Evolutionary conservation across 352 stramenopile species (phyloP).

Genomic region (Globisporangium apiculatum): DNA sequence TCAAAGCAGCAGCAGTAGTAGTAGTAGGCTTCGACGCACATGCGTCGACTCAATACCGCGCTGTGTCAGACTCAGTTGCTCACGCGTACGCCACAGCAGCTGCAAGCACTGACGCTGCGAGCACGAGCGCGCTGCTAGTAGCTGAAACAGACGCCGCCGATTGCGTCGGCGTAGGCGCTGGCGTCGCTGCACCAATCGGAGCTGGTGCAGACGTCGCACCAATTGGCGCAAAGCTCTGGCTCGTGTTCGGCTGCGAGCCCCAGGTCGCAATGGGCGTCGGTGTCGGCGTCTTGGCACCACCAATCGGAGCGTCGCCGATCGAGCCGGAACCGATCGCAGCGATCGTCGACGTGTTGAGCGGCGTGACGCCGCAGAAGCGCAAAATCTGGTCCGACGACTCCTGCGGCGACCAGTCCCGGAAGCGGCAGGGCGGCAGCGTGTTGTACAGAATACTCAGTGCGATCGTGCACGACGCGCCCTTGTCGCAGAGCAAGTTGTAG

Average conservation of each 20-base stretch:
- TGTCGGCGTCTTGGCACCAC: constrained; percentile 4
- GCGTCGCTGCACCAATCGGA: constrained; percentile 15
- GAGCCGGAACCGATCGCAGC: constrained; percentile 5
- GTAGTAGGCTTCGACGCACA: too few relatives aligned
- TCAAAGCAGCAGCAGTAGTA: too few relatives aligned
- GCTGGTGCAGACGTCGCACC: constrained; percentile 27
- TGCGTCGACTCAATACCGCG: too few relatives aligned
- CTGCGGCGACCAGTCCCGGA: constrained; percentile 42
- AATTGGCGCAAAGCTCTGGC: constrained; percentile 26
- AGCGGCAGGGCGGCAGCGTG: constrained; percentile 50
- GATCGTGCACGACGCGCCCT: constrained; percentile 26
- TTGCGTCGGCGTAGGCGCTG: constrained; percentile 14
- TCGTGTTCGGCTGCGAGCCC: constrained; percentile 15
- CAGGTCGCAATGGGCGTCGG: constrained; percentile 14
- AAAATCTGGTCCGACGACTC: constrained; percentile 33
- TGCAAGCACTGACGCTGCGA: constrained; percentile 19
- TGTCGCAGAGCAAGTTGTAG: constrained; percentile 33
- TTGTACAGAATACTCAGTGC: constrained; percentile 59
- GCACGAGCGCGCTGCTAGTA: constrained; percentile 10
- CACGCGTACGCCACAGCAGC: constrained; percentile 9
- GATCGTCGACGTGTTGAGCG: constrained; percentile 21
- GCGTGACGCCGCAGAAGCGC: constrained; percentile 40
- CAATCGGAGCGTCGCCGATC: not conserved
- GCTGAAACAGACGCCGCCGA: constrained; percentile 5
- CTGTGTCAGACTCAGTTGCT: not conserved